These are phyloP conservation scores for Colletotrichum sp. DNA, from an alignment of 2,329 filamentous ascomycete species.

Conservation along the genomic window DNA sequence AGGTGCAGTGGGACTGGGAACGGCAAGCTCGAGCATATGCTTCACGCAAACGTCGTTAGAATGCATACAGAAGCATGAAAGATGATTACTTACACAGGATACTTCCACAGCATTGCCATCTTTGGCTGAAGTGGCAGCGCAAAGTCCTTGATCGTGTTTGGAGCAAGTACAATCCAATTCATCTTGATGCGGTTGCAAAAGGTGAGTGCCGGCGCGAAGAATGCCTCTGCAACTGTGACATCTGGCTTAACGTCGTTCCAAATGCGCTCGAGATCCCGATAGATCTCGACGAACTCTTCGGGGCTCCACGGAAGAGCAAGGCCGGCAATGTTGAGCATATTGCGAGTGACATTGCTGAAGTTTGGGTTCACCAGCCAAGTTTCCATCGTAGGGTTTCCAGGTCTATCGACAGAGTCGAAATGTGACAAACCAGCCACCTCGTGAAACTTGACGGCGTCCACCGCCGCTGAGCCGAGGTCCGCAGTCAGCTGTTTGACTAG, in stretches of 20 bases:
- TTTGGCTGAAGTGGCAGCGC: slow-evolving; percentile 41
- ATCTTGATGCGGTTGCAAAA: slow-evolving; percentile 40
- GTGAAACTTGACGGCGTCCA: slow-evolving; percentile 30
- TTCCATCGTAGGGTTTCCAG: neutral
- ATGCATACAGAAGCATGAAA: neutral
- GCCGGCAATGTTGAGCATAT: neutral
- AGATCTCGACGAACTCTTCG: slow-evolving; percentile 44
- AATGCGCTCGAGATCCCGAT: slow-evolving; percentile 40
- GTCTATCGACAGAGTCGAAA: neutral
- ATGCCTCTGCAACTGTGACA: slow-evolving; percentile 46
- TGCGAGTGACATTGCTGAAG: neutral
- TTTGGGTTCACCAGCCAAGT: neutral
- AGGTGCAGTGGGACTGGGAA: slow-evolving; percentile 1
- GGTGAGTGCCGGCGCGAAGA: slow-evolving; percentile 48
- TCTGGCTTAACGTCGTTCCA: slow-evolving; percentile 41
- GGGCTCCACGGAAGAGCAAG: neutral
- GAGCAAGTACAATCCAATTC: slow-evolving; percentile 44
- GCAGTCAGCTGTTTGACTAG: neutral
- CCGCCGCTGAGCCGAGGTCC: neutral
- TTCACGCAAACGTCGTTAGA: neutral
- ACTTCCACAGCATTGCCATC: slow-evolving; percentile 25
- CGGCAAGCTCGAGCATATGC: slow-evolving; percentile 22
- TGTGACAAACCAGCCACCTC: neutral
- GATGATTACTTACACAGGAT: neutral
- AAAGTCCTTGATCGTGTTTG: slow-evolving; percentile 49